Evolutionary conservation across 2,329 filamentous ascomycete genomes (phyloP).

Genomic region (Aureobasidium zeae): DNA sequence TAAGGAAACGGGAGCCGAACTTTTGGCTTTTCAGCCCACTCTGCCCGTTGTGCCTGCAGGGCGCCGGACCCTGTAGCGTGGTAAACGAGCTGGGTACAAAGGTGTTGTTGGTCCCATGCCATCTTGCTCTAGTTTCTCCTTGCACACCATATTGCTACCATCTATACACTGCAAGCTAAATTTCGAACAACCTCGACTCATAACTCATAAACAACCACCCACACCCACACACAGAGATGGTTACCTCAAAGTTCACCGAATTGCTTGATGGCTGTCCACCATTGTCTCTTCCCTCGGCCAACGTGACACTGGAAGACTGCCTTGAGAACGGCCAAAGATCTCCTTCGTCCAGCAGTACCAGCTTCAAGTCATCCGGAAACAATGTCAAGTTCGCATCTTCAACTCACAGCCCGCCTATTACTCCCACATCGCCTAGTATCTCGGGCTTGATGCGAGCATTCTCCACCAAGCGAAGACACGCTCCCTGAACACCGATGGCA

Average conservation of each 20-base stretch:
- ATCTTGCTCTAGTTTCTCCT: neutral
- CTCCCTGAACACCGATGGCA: slow-evolving; percentile 6
- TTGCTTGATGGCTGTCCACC: slow-evolving; percentile 26
- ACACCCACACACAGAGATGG: slow-evolving; percentile 20
- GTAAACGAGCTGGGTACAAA: slow-evolving; percentile 4
- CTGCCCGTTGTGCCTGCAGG: slow-evolving; percentile 11
- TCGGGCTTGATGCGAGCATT: slow-evolving; percentile 7
- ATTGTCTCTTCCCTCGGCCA: slow-evolving; percentile 25
- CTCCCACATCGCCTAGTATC: slow-evolving; percentile 10
- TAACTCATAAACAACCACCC: neutral
- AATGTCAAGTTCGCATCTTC: slow-evolving; percentile 4
- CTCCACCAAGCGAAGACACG: slow-evolving; percentile 10
- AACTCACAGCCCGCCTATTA: slow-evolving; percentile 1
- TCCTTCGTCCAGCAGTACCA: slow-evolving; percentile 21
- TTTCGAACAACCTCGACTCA: neutral
- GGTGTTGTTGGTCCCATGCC: slow-evolving; percentile 3
- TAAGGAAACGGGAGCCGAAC: slow-evolving; percentile 13
- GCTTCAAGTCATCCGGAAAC: slow-evolving; percentile 1
- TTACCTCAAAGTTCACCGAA: slow-evolving; percentile 30
- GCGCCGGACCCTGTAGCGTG: slow-evolving; percentile 12
- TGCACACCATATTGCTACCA: neutral
- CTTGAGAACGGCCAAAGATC: slow-evolving; percentile 26
- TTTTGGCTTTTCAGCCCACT: slow-evolving; percentile 12
- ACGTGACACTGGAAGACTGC: slow-evolving; percentile 29
- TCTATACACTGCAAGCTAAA: neutral